phyloP scores from a whole-genome alignment of 257 asterid species.

The Gentiana macrophylla region DNA sequence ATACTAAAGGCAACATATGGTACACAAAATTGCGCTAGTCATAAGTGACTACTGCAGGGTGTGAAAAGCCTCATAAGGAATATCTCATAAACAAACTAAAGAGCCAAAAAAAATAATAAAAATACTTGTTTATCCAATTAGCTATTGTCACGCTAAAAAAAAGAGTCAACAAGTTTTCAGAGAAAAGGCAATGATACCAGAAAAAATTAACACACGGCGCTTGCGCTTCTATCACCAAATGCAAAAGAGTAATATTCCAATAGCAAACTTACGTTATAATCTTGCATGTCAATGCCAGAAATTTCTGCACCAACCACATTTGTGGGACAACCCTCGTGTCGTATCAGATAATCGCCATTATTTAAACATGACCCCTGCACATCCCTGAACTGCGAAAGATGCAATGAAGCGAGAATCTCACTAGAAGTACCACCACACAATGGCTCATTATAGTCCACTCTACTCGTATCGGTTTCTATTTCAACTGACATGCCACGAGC shows the following conservation, averaged over 20 bases:
- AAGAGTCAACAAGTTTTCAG: too few relatives aligned
- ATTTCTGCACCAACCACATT: constrained; percentile 30
- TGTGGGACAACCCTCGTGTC: constrained; percentile 27
- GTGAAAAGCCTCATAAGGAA: too few relatives aligned
- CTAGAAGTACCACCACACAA: constrained; percentile 20
- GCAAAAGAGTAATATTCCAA: neutral
- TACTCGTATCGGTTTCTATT: neutral
- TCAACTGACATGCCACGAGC: constrained; percentile 13
- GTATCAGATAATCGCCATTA: constrained; percentile 23
- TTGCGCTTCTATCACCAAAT: too few relatives aligned
- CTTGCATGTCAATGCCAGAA: constrained; percentile 25
- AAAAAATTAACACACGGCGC: neutral
- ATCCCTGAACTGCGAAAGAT: constrained; percentile 18
- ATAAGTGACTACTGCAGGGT: too few relatives aligned
- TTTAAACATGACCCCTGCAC: constrained; percentile 26
- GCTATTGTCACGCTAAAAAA: too few relatives aligned
- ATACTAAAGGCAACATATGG: too few relatives aligned
- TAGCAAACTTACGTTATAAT: constrained; percentile 45
- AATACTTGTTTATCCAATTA: too few relatives aligned
- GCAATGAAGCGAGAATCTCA: constrained; percentile 20
- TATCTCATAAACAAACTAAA: neutral
- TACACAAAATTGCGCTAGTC: too few relatives aligned
- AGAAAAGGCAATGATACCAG: neutral
- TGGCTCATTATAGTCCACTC: constrained; percentile 7
- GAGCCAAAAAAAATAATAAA: neutral